Base-by-base conservation (phyloP, 805 yeast species). In the Yarrowia hollandica region DNA sequence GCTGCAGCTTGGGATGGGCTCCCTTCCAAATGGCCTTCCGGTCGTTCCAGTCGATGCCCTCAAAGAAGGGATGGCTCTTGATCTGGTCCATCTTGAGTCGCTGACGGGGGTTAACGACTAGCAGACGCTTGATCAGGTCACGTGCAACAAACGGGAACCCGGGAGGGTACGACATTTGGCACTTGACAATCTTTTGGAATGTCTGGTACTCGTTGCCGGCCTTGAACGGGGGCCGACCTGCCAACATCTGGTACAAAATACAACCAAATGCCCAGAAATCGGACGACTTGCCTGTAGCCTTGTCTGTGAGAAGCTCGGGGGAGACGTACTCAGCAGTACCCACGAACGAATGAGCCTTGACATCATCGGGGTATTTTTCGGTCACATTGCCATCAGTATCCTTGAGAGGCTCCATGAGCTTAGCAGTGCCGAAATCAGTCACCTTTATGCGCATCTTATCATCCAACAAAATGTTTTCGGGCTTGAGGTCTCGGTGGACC, bases 351-450 rank as follows among this genome's bases (percentile, higher is more conserved):
- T 68, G 68, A 16, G 76, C 72, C 14, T 76, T 73, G 31, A 70
- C 74, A 25, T 73, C 77, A n/a, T 68, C 70, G 2, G 72, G 74
- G 59, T 69, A 69, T 12, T 62, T 63, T 11, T 61, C 62, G 16
- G 62, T 62, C 5, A 63, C 76, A 26, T 60, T 59, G 21, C 65
- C 64, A 23, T 60, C 54, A 10, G 39, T 30, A 15, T 64, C 64
- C 15, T 69, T 69, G 35, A 65, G 63, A 16, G 68, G 56, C 26
- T 80, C 81, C 14, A 88, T 73, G 5, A 89, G 75, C 69, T 88
- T 90, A 1, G 98, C 99, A n/a, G 98, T 96, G 10, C 99, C 99
- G 72, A 94, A 94, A 73, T 94, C 99, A 1, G 98, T 94, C 60
- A 94, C 85, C 80, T 91, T 90, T 61, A 94, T 74, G 66, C 88